These are phyloP conservation scores for Keqinozyma sinolaborantium DNA, from an alignment of 1,139 yeast genomes.

Conservation along the genomic window DNA sequence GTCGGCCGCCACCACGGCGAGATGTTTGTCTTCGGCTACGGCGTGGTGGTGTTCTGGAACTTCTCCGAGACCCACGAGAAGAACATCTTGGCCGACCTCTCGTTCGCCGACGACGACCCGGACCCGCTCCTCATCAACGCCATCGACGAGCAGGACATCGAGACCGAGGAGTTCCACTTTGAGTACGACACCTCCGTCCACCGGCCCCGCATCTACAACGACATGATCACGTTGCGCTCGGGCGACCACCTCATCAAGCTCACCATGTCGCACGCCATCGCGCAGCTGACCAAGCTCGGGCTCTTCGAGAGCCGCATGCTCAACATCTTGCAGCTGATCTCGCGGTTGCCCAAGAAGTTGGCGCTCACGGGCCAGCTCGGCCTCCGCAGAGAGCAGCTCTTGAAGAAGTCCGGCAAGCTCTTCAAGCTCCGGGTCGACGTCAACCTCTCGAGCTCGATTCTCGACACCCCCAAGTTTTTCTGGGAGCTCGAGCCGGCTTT, in stretches of 20 bases:
- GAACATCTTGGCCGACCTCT: slow-evolving; percentile 86
- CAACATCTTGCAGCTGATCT: slow-evolving; percentile 75
- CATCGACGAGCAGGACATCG: slow-evolving; percentile 84
- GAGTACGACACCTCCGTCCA: slow-evolving; percentile 80
- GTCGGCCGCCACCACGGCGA: slow-evolving; percentile 78
- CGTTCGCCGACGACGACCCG: slow-evolving; percentile 59
- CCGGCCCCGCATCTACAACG: slow-evolving; percentile 89
- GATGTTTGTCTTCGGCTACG: slow-evolving; percentile 84
- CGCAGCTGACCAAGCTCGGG: slow-evolving; percentile 90
- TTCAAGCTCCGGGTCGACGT: slow-evolving; percentile 92
- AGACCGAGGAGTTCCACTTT: slow-evolving; percentile 91
- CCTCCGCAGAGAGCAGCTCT: slow-evolving; percentile 68
- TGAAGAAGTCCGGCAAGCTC: slow-evolving; percentile 84
- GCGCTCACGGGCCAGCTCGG: slow-evolving; percentile 90
- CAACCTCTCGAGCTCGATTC: slow-evolving; percentile 80
- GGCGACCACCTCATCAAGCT: slow-evolving; percentile 91
- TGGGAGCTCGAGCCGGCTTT: slow-evolving; percentile 97
- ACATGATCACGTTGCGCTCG: slow-evolving; percentile 84
- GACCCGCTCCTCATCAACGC: slow-evolving; percentile 65
- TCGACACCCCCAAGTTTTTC: slow-evolving; percentile 94
- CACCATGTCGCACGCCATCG: slow-evolving; percentile 94
- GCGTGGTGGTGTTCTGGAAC: slow-evolving; percentile 97
- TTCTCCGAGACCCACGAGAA: slow-evolving; percentile 90
- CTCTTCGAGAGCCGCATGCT: slow-evolving; percentile 92
- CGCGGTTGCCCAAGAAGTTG: slow-evolving; percentile 80